These are phyloP conservation scores for Paraphoma chrysanthemicola DNA, from an alignment of 2,329 filamentous ascomycete species.

Conservation along the genomic window DNA sequence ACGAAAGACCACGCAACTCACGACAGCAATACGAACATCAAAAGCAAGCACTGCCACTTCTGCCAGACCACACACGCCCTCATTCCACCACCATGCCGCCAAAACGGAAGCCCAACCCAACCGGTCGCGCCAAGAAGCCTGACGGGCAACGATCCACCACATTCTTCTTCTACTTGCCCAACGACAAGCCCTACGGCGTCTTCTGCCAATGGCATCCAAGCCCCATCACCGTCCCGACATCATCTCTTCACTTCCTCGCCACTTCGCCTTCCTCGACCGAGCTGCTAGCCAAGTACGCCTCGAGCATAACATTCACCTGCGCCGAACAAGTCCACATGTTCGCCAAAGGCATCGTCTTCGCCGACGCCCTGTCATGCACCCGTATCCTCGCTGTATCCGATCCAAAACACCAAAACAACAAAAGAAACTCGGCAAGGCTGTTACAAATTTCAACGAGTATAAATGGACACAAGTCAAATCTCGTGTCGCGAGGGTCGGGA, in stretches of 20 bases:
- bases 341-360: slow-evolving; percentile 24
- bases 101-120: background rate
- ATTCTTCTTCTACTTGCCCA: slow-evolving; percentile 29
- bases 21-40: background rate
- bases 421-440: slow-evolving; percentile 57
- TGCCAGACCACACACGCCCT: background rate
- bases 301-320: slow-evolving; percentile 13
- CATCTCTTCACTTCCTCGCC: slow-evolving; percentile 12
- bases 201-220: slow-evolving; percentile 63
- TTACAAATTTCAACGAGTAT: slow-evolving; percentile 55
- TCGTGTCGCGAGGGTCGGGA: slow-evolving; percentile 59
- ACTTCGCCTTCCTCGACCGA: background rate
- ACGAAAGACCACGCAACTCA: too few relatives aligned
- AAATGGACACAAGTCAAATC: slow-evolving; percentile 56
- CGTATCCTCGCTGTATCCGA: slow-evolving; percentile 52
- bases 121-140: background rate
- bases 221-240: slow-evolving; percentile 51
- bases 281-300: background rate
- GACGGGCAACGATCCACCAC: background rate
- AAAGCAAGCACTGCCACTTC: background rate
- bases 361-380: slow-evolving; percentile 40
- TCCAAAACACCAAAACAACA: slow-evolving; percentile 54
- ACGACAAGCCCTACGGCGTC: slow-evolving; percentile 53
- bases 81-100: background rate
- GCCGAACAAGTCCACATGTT: slow-evolving; percentile 27